A percentile compares a stretch with the other conserved stretches of the same genome.
Conservation (phyloP, 805 yeast genomes). For the Ogataea zsoltii region DNA sequence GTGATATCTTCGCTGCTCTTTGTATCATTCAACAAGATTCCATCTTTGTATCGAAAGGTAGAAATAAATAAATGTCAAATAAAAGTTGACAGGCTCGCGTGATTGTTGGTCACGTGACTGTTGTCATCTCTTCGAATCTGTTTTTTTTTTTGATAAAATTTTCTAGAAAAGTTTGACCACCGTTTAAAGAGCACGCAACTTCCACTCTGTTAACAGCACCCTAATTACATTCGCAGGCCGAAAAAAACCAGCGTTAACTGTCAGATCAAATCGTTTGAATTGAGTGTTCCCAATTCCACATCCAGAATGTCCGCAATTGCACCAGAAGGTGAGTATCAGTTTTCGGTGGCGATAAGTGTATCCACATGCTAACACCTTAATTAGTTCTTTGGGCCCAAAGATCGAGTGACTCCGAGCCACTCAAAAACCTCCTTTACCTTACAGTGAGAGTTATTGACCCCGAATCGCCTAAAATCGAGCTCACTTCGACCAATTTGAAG, state of each 20-base stretch:
- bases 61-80: too few species aligned
- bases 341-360: not conserved
- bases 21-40: too few species aligned
- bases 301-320: slow-evolving; percentile 27
- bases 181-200: not conserved
- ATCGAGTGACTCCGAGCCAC: slow-evolving; percentile 68
- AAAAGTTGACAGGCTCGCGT: too few species aligned
- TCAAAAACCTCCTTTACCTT: slow-evolving; percentile 73
- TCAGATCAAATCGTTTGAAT: not conserved
- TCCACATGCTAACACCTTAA: not conserved
- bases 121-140: not conserved
- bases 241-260: not conserved
- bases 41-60: too few species aligned
- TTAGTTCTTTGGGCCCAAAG: slow-evolving; percentile 96
- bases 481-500: slow-evolving; percentile 55
- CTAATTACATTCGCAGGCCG: not conserved
- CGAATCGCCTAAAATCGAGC: slow-evolving; percentile 56
- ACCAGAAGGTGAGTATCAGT: slow-evolving; percentile 34
- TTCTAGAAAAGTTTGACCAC: slow-evolving; percentile 1
- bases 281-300: not conserved
- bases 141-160: not conserved
- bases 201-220: not conserved
- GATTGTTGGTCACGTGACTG: not conserved
- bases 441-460: slow-evolving; percentile 78
- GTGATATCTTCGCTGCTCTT: too few species aligned